A percentile compares a stretch with the other conserved stretches of the same genome.
Conservation (phyloP, 306 rosid species). For the Calophaca sinica region DNA sequence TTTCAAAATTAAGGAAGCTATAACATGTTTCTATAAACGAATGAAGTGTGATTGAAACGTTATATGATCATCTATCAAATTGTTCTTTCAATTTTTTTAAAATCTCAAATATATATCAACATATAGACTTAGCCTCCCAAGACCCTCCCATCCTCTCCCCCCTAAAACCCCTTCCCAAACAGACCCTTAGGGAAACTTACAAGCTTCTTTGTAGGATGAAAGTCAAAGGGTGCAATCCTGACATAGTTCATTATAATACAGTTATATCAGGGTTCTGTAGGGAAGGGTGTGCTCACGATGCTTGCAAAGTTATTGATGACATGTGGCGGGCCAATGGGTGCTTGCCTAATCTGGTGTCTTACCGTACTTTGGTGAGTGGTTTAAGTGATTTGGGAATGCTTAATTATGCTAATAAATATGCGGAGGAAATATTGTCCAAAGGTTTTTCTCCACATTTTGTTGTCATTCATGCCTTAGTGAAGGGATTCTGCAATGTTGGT, state of each 20-base stretch:
- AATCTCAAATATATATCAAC: too few species aligned
- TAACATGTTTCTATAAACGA: too few species aligned
- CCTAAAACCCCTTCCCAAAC: too few species aligned
- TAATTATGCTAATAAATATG: conserved; percentile 66
- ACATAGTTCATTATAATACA: conserved; percentile 80
- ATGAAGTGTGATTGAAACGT: too few species aligned
- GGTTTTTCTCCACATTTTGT: conserved; percentile 81
- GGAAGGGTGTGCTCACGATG: conserved; percentile 76
- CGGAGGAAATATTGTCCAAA: conserved; percentile 64
- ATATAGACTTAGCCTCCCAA: too few species aligned
- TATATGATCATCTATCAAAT: too few species aligned
- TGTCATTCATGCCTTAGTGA: conserved; percentile 63
- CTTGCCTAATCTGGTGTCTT: conserved; percentile 78
- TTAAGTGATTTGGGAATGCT: conserved; percentile 74
- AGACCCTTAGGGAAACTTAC: conserved; percentile 85
- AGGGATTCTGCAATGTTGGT: conserved; percentile 76
- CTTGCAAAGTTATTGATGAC: conserved; percentile 80
- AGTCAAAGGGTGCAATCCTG: conserved; percentile 93
- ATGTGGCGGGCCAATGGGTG: conserved; percentile 74
- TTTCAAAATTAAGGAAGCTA: too few species aligned
- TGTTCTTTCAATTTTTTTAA: too few species aligned
- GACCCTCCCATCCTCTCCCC: too few species aligned
- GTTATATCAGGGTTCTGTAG: conserved; percentile 82
- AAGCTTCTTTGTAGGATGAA: conserved; percentile 97
- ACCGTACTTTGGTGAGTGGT: conserved; percentile 70